Evolutionary conservation across 805 yeast genomes (phyloP), one percentile per base, ranked within the genome.

Genomic region (Wickerhamiella australiensis): DNA sequence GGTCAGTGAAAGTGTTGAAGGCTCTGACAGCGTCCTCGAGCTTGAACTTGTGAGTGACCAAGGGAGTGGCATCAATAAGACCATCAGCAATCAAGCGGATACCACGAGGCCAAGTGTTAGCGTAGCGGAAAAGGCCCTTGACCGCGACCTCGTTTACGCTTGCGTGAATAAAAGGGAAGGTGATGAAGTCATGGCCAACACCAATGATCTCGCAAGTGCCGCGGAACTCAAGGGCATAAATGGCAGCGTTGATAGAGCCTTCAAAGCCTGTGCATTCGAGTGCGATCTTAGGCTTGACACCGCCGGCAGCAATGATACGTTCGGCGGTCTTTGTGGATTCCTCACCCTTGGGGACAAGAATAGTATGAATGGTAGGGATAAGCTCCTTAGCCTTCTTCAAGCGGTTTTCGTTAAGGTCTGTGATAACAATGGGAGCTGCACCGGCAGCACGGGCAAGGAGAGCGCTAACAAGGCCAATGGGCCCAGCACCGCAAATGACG

Each of bases 261-360:
- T 72, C 77, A 42, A 72, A 71, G 35, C 80, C 80, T 5, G 80
- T 75, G 65, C 79, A 75, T 58, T 76, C 80, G 45, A 75, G 59
- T 8, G 69, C 73, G 42, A 69, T 64, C 37, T 68, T 67, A 20
- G 77, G 78, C 38, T 62, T 64, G 18, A 53, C 38, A 11, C 74
- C 76, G 52, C 69, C 73, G 40, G 72, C 73, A 36, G 59, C 57
- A 11, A 53, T 52, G 26, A 59, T 47, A 53, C 61, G 57, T 15
- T 52, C 51, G 8, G 61, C 66, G 8, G 59, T 60, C 18, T 56
- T 55, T 43, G 56, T 53, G 25, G 68, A 61, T 18, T 75, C 63
- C 53, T 73, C 70, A 29, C 71, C 69, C 35, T 59, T 60, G 53
- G 68, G 67, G 26, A 73, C 69, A 52, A 65, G 63, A 46, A 74